Evolutionary conservation across 2,329 filamentous ascomycete species (phyloP).

Genomic region (Chaetomiaceae sp.): DNA sequence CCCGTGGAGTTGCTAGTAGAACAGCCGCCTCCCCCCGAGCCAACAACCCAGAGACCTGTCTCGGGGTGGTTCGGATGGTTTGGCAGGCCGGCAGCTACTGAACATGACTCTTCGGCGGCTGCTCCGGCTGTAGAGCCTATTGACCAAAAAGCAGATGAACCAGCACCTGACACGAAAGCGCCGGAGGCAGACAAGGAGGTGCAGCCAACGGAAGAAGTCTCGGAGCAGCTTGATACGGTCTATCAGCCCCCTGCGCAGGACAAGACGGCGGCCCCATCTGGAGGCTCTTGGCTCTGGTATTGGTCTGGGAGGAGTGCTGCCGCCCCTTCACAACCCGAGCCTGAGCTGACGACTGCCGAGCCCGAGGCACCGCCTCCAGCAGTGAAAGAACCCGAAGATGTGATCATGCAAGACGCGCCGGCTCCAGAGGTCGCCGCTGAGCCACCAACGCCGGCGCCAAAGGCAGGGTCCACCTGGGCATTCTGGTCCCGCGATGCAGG

Average conservation of each 20-base stretch:
- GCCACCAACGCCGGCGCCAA: slow-evolving; percentile 40
- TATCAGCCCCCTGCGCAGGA: slow-evolving; percentile 10
- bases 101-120: background rate
- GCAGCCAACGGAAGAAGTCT: slow-evolving; percentile 20
- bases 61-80: slow-evolving; percentile 56
- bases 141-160: slow-evolving; percentile 8
- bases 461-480: slow-evolving; percentile 66
- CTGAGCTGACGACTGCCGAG: slow-evolving; percentile 11
- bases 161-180: slow-evolving; percentile 4
- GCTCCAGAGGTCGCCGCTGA: slow-evolving; percentile 27
- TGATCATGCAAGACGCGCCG: slow-evolving; percentile 42
- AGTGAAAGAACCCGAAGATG: slow-evolving; percentile 36
- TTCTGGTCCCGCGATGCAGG: slow-evolving; percentile 67
- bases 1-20: background rate
- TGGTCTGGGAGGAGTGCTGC: slow-evolving; percentile 29
- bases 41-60: slow-evolving; percentile 28
- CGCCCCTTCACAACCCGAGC: slow-evolving; percentile 9
- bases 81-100: slow-evolving; percentile 28
- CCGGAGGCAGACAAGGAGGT: slow-evolving; percentile 19
- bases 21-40: background rate
- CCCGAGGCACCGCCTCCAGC: slow-evolving; percentile 15
- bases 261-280: slow-evolving; percentile 11
- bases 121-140: slow-evolving; percentile 23
- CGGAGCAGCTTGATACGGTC: slow-evolving; percentile 15
- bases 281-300: slow-evolving; percentile 35